Evolutionary conservation across 2,329 filamentous ascomycete genomes (phyloP).

Genomic region (Talaromyces sp.): DNA sequence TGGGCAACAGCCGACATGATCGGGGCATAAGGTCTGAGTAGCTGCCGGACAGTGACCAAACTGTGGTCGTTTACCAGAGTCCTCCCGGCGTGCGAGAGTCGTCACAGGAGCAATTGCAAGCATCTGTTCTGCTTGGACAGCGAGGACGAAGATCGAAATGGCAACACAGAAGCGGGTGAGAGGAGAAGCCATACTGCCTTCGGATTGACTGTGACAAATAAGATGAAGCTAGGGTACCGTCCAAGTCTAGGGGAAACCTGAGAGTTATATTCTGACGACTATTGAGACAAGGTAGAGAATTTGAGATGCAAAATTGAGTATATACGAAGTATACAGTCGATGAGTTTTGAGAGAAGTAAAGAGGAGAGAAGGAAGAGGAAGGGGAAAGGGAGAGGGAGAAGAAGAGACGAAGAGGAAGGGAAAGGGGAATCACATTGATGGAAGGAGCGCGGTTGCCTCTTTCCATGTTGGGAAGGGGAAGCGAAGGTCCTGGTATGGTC

Average conservation of each 20-base stretch:
- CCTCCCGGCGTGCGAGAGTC: slow-evolving; percentile 2
- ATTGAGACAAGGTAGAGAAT: not conserved
- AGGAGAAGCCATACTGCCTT: not conserved
- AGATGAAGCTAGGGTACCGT: not conserved
- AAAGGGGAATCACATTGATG: not conserved
- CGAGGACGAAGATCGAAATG: not conserved
- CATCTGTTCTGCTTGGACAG: slow-evolving; percentile 6
- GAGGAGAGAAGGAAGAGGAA: not conserved
- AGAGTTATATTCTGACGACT: not conserved
- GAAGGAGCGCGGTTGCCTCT: not conserved
- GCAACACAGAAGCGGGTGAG: not conserved
- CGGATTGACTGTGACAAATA: not conserved
- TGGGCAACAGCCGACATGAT: slow-evolving; percentile 17
- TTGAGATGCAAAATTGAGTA: not conserved
- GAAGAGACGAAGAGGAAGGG: too few species aligned
- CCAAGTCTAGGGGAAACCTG: not conserved
- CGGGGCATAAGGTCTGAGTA: slow-evolving; percentile 13
- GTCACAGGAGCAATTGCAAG: slow-evolving; percentile 14
- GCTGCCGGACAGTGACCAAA: slow-evolving; percentile 14
- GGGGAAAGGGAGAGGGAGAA: too few species aligned
- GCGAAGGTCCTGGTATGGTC: not conserved
- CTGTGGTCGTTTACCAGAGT: slow-evolving; percentile 1
- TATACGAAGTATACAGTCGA: not conserved
- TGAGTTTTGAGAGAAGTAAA: too few species aligned
- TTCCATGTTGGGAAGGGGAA: not conserved